A percentile compares a stretch with the other conserved stretches of the same genome.
These are phyloP conservation scores for Bryum argenteum DNA, from an alignment of 225 moss, liverwort and hornwort species.

Conservation along the genomic window DNA sequence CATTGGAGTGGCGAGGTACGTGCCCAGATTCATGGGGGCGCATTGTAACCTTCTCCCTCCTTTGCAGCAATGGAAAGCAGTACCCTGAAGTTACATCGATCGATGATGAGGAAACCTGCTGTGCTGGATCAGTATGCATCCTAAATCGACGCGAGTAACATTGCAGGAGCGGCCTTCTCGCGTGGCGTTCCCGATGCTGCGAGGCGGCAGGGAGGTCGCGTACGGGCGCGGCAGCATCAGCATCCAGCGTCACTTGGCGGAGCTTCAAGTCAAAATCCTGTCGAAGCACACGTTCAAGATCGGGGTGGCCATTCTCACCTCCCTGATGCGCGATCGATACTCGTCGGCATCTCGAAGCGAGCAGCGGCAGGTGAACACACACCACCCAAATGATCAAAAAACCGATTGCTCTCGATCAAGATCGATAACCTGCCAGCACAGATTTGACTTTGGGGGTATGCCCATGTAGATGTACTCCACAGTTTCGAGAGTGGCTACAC, in stretches of 20 bases:
- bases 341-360: conserved; percentile 42
- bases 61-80: not conserved
- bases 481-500: conserved; percentile 64
- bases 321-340: conserved; percentile 62
- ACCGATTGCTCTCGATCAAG: not conserved
- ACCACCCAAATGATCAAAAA: too few relatives aligned
- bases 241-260: conserved; percentile 57
- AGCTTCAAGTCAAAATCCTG: conserved; percentile 69
- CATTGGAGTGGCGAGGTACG: not conserved
- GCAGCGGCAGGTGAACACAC: conserved; percentile 35
- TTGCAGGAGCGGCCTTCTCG: conserved; percentile 1
- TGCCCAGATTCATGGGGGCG: conserved; percentile 25
- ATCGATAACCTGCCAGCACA: too few relatives aligned
- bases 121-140: not conserved
- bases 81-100: not conserved
- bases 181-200: conserved; percentile 21
- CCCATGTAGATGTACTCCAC: conserved; percentile 62
- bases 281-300: conserved; percentile 72
- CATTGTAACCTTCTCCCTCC: conserved; percentile 15
- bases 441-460: not conserved
- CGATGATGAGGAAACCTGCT: too few relatives aligned
- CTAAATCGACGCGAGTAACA: not conserved
- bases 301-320: conserved; percentile 59
- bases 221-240: conserved; percentile 55
- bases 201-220: conserved; percentile 11